Conservation (phyloP, 106 monocot species). For the Acorus calamus region DNA sequence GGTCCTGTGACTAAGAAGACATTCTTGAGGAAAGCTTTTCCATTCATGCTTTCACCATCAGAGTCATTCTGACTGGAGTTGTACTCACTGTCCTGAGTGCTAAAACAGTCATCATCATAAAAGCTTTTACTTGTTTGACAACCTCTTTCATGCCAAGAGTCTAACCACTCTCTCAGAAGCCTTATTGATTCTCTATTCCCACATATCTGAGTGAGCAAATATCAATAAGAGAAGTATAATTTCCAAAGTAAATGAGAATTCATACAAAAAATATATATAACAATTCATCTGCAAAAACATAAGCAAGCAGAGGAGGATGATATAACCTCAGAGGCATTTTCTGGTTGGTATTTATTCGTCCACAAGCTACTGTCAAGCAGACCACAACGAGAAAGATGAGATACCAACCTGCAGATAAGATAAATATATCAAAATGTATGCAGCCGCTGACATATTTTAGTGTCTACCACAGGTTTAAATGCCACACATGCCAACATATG, state of each 20-base stretch:
- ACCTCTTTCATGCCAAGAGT: constrained; percentile 58
- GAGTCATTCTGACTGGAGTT: constrained; percentile 38
- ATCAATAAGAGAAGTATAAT: background rate
- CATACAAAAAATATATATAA: background rate
- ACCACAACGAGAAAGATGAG: constrained; percentile 18
- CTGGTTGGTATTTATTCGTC: constrained; percentile 82
- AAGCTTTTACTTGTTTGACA: constrained; percentile 15
- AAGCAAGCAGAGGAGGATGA: constrained; percentile 3
- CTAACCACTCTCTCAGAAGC: constrained; percentile 69
- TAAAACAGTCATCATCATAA: constrained; percentile 5
- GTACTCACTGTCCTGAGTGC: constrained; percentile 33
- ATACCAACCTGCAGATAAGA: constrained; percentile 16
- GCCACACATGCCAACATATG: background rate
- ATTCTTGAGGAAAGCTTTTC: constrained; percentile 34
- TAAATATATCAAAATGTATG: background rate
- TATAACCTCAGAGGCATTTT: constrained; percentile 60
- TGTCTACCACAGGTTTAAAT: background rate
- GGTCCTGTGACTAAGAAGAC: constrained; percentile 86
- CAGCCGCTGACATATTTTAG: background rate
- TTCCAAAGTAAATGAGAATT: no score
- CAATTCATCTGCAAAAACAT: background rate
- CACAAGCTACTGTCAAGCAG: constrained; percentile 46
- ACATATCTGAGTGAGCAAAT: constrained; percentile 49
- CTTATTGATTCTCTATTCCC: constrained; percentile 60
- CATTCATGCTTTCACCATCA: constrained; percentile 51